These are phyloP conservation scores for Gloeopeniophorella convolvens DNA, from an alignment of 768 basidiomycete species.

Conservation along the genomic window DNA sequence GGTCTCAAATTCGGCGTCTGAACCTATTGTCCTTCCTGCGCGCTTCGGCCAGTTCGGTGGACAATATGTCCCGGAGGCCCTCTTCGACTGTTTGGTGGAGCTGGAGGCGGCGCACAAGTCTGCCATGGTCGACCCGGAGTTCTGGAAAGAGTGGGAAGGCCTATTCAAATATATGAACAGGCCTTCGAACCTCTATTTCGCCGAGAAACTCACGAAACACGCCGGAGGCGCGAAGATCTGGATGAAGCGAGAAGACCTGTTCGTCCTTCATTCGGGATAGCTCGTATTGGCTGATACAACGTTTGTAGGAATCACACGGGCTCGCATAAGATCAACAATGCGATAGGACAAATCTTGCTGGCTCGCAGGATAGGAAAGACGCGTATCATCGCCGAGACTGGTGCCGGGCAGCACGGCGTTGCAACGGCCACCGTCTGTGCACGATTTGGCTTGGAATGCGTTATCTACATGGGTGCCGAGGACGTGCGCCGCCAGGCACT, in stretches of 20 bases:
- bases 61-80: slow-evolving; percentile 93
- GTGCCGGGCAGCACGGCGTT: slow-evolving; percentile 98
- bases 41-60: slow-evolving; percentile 96
- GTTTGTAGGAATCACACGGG: slow-evolving; percentile 85
- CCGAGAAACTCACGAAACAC: slow-evolving; percentile 83
- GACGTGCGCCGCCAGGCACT: slow-evolving; percentile 93
- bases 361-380: slow-evolving; percentile 93
- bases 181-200: slow-evolving; percentile 86
- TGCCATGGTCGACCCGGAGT: slow-evolving; percentile 82
- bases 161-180: slow-evolving; percentile 93
- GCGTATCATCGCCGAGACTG: slow-evolving; percentile 97
- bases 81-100: slow-evolving; percentile 90
- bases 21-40: slow-evolving; percentile 52
- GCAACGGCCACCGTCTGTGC: slow-evolving; percentile 98
- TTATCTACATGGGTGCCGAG: slow-evolving; percentile 98
- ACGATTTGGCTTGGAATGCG: slow-evolving; percentile 89
- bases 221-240: slow-evolving; percentile 94
- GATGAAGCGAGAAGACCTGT: slow-evolving; percentile 95
- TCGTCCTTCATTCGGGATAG: slow-evolving; percentile 5
- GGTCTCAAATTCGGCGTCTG: slow-evolving; percentile 28
- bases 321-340: slow-evolving; percentile 99
- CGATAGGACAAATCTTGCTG: slow-evolving; percentile 94
- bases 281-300: slow-evolving; percentile 2
- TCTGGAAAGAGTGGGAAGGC: slow-evolving; percentile 86
- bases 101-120: slow-evolving; percentile 85